Evolutionary conservation across 768 basidiomycete genomes (phyloP).

Genomic region (Xerocomellus amylosporus): DNA sequence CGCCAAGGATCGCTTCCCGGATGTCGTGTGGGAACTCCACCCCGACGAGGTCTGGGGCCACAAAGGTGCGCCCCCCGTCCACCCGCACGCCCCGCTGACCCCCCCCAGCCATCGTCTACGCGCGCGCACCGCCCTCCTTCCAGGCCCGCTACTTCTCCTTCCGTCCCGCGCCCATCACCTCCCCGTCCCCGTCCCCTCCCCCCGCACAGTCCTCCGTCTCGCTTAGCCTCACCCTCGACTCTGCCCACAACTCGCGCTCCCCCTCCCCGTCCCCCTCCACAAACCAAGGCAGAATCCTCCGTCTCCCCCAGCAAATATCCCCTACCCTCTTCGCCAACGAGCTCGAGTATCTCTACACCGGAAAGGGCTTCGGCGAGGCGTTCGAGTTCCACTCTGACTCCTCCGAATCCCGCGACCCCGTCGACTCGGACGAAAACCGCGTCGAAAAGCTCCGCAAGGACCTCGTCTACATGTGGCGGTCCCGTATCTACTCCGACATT

Average conservation of each 20-base stretch:
- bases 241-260: constrained; percentile 42
- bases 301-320: constrained; percentile 65
- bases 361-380: constrained; percentile 81
- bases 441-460: constrained; percentile 90
- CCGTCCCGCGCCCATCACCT: constrained; percentile 52
- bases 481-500: constrained; percentile 89
- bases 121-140: constrained; percentile 89
- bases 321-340: constrained; percentile 84
- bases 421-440: constrained; percentile 51
- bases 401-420: constrained; percentile 41
- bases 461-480: constrained; percentile 95
- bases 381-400: constrained; percentile 85
- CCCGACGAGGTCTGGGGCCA: constrained; percentile 83
- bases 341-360: constrained; percentile 93
- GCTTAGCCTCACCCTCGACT: constrained; percentile 46
- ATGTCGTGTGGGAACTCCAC: constrained; percentile 89
- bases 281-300: constrained; percentile 46
- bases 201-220: constrained; percentile 64
- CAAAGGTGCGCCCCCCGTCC: constrained; percentile 71
- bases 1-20: constrained; percentile 92
- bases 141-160: constrained; percentile 87
- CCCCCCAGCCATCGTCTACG: constrained; percentile 81
- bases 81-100: neutral
- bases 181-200: constrained; percentile 48
- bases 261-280: constrained; percentile 50